Percentiles rank a stretch among this genome's conserved stretches.
phyloP scores from a whole-genome alignment of 257 asterid genomes.

The Osmanthus fragrans region DNA sequence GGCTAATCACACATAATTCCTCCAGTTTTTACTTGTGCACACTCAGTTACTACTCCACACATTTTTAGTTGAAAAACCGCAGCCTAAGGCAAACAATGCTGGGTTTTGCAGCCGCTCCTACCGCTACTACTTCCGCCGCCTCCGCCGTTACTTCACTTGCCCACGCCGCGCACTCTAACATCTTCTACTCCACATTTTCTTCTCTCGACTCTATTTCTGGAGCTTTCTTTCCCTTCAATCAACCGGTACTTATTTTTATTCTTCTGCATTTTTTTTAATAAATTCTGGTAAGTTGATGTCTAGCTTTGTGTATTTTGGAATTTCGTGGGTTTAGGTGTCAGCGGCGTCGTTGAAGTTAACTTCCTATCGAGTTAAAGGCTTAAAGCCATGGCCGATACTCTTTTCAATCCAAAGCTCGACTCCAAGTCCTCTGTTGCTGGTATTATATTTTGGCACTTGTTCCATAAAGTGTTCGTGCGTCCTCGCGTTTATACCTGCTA shows the following conservation, averaged over 20 bases:
- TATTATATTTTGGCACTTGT: slow-evolving; percentile 12
- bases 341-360: slow-evolving; percentile 30
- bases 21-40: background rate
- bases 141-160: slow-evolving; percentile 28
- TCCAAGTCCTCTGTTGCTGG: slow-evolving; percentile 41
- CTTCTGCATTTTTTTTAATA: background rate
- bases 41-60: background rate
- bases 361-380: slow-evolving; percentile 54
- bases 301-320: background rate
- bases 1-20: too few relatives aligned
- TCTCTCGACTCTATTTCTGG: slow-evolving; percentile 21
- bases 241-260: slow-evolving; percentile 32
- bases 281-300: background rate
- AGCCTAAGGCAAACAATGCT: slow-evolving; percentile 24
- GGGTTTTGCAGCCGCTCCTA: slow-evolving; percentile 31
- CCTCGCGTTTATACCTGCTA: background rate
- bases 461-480: background rate
- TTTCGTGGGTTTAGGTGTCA: slow-evolving; percentile 26
- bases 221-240: slow-evolving; percentile 20
- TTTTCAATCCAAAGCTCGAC: slow-evolving; percentile 39
- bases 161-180: slow-evolving; percentile 22
- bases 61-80: background rate
- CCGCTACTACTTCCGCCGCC: slow-evolving; percentile 28
- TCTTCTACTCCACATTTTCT: slow-evolving; percentile 9
- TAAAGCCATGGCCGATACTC: slow-evolving; percentile 76